Evolutionary conservation across 495 filamentous ascomycete species (phyloP).

Genomic region (Neurospora africana): DNA sequence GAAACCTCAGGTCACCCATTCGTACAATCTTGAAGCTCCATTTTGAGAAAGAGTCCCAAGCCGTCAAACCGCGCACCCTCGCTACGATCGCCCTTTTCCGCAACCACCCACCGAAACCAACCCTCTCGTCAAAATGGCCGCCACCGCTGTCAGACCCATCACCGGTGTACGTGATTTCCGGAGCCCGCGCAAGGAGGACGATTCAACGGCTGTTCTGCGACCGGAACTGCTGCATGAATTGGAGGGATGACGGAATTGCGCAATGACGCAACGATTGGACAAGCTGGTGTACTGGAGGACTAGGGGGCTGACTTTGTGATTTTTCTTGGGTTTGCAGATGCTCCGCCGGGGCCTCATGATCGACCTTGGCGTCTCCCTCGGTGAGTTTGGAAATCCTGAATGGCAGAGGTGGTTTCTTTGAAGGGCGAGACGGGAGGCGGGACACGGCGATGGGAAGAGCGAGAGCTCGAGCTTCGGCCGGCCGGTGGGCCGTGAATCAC

Average conservation of each 20-base stretch:
- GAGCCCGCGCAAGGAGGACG: neutral
- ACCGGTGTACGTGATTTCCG: slow-evolving; percentile 16
- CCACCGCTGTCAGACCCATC: slow-evolving; percentile 15
- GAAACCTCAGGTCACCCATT: slow-evolving; percentile 19
- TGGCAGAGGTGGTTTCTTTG: neutral
- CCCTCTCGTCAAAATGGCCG: slow-evolving; percentile 28
- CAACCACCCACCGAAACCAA: slow-evolving; percentile 5
- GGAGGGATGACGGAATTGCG: neutral
- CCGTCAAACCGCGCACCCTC: slow-evolving; percentile 19
- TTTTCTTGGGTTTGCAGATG: slow-evolving; percentile 26
- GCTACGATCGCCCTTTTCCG: slow-evolving; percentile 10
- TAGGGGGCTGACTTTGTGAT: neutral
- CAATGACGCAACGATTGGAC: neutral
- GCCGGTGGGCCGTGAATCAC: neutral
- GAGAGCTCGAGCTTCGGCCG: neutral
- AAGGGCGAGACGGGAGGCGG: neutral
- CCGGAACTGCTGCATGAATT: no score
- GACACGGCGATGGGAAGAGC: neutral
- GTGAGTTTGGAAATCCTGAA: slow-evolving; percentile 17
- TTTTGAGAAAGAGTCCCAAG: slow-evolving; percentile 6
- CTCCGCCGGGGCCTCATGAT: slow-evolving; percentile 39
- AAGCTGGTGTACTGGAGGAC: slow-evolving; percentile 4
- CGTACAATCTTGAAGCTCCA: slow-evolving; percentile 10
- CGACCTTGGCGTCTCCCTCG: slow-evolving; percentile 33
- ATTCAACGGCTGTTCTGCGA: neutral